Conservation (phyloP, 2,329 filamentous ascomycete genomes). For the Cytospora piceae region DNA sequence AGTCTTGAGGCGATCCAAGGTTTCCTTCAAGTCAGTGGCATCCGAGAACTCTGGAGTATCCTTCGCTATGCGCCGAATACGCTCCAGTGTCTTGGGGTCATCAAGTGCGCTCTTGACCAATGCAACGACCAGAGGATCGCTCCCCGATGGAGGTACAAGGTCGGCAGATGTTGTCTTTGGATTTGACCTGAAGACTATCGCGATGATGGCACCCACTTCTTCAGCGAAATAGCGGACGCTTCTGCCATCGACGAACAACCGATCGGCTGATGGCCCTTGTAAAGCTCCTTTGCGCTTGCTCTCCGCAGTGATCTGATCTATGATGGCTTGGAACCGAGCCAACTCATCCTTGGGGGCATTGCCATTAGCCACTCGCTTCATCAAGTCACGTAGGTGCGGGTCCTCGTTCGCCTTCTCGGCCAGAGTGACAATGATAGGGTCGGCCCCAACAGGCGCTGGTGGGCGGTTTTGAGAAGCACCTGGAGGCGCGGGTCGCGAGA, state of each 20-base stretch:
- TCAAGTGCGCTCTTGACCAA: conserved; percentile 62
- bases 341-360: conserved; percentile 73
- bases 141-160: conserved; percentile 56
- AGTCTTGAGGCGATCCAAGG: conserved; percentile 53
- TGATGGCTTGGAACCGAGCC: conserved; percentile 77
- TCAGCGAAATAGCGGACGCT: conserved; percentile 64
- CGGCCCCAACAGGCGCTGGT: conserved; percentile 45
- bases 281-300: conserved; percentile 56
- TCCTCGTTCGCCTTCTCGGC: conserved; percentile 77
- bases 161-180: conserved; percentile 58
- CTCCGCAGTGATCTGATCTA: conserved; percentile 73
- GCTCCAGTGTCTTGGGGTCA: conserved; percentile 51
- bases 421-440: conserved; percentile 80
- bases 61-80: conserved; percentile 59
- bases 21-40: conserved; percentile 56
- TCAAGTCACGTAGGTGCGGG: conserved; percentile 72
- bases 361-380: conserved; percentile 81
- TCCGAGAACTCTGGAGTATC: conserved; percentile 56
- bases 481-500: conserved; percentile 12
- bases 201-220: conserved; percentile 60
- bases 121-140: conserved; percentile 59
- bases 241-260: conserved; percentile 57
- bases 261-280: conserved; percentile 58
- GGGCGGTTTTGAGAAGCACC: conserved; percentile 28
- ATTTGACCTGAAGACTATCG: conserved; percentile 63